A percentile compares a stretch with the other conserved stretches of the same genome.
Conservation (phyloP, 2,329 filamentous ascomycete species). For the Xenoacremonium recifei region DNA sequence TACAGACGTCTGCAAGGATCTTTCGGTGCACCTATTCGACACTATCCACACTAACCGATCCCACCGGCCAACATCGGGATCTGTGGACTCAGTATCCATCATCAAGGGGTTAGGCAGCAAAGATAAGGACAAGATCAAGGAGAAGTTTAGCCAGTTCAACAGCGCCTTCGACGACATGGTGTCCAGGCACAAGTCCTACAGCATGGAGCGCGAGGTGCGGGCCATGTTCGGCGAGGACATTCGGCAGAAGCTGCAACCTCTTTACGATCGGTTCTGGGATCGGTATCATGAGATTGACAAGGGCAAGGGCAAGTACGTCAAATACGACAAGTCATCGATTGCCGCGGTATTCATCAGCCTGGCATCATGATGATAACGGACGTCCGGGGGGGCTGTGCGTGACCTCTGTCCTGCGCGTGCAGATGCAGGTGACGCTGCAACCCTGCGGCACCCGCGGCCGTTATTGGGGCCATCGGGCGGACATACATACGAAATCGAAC, state of each 20-base stretch:
- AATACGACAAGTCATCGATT: conserved; percentile 87
- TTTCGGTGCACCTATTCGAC: conserved; percentile 81
- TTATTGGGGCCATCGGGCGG: too few relatives aligned
- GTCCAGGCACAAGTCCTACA: conserved; percentile 74
- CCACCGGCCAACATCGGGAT: conserved; percentile 69
- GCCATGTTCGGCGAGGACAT: conserved; percentile 79
- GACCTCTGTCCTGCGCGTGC: not conserved
- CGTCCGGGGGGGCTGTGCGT: not conserved
- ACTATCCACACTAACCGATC: conserved; percentile 84
- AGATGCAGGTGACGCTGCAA: not conserved
- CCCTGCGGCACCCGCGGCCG: not conserved
- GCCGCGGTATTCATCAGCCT: conserved; percentile 61
- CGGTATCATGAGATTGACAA: conserved; percentile 97
- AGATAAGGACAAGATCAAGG: conserved; percentile 94
- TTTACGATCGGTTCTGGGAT: conserved; percentile 96
- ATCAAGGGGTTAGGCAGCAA: conserved; percentile 82
- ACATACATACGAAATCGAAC: too few relatives aligned
- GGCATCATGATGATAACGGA: conserved; percentile 32
- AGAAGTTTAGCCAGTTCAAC: conserved; percentile 94
- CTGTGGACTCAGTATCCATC: conserved; percentile 78
- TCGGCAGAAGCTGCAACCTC: conserved; percentile 85
- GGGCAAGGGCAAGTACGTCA: conserved; percentile 96
- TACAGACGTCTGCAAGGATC: conserved; percentile 83
- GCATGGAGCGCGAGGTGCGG: conserved; percentile 89
- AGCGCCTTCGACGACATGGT: conserved; percentile 86